Conservation (phyloP, 2,329 filamentous ascomycete genomes). For the Aspergillus spinulosporus region DNA sequence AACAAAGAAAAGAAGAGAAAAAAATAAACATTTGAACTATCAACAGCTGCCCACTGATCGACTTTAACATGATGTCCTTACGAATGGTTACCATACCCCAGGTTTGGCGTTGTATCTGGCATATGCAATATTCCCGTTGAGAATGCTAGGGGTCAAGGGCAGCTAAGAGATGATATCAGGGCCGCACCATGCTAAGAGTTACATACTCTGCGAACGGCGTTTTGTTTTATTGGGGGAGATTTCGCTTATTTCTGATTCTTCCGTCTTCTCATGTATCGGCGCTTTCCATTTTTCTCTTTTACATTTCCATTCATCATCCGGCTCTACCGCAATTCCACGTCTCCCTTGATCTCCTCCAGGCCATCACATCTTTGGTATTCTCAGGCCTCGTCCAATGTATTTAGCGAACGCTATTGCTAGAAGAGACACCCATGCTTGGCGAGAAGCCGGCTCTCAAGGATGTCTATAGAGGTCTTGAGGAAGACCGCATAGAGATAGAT, state of each 20-base stretch:
- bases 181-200: not conserved
- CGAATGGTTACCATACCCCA: not conserved
- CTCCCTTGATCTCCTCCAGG: not conserved
- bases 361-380: not conserved
- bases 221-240: too few relatives aligned
- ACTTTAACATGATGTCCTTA: not conserved
- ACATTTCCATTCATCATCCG: not conserved
- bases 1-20: not conserved
- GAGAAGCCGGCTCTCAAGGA: conserved; percentile 2
- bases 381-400: not conserved
- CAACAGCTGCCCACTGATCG: not conserved
- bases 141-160: not conserved
- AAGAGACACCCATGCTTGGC: not conserved
- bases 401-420: not conserved
- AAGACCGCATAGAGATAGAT: not conserved
- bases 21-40: not conserved
- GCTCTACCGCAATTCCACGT: not conserved
- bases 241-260: too few relatives aligned
- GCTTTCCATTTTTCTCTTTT: not conserved
- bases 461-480: not conserved
- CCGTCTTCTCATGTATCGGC: too few relatives aligned
- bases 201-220: not conserved
- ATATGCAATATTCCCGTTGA: not conserved
- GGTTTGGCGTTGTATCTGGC: not conserved
- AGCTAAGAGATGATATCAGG: not conserved